Base-by-base conservation (phyloP, 176 grass and related monocot species). In the Panicum miliaceum region DNA sequence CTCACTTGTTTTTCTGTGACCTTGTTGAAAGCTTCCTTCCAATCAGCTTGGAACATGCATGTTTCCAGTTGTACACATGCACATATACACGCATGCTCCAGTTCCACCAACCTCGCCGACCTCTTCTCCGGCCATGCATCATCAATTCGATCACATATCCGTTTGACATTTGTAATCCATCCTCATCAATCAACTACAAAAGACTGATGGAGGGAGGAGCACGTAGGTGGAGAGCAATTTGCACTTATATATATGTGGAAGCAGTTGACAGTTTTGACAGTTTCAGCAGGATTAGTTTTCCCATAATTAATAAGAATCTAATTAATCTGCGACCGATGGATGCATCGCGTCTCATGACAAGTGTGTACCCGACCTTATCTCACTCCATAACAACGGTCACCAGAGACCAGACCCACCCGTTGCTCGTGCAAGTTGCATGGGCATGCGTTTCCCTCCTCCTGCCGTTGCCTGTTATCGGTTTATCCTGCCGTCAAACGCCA, bases 11-110 rank as follows among this genome's bases (percentile, higher is more conserved):
- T 67, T 38, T 22, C 29, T 36, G 29, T 63, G 32, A 66, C 15
- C 32, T 66, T 66, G 63, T 66, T 66, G 63, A 66, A 66, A 66
- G 32, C 18, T 66, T 65, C 63, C 15, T n/a, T 32, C 37, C 8
- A 51, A 36, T 3, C 15, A 64, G 62, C 13, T 18, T 6, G 8
- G 2, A 67, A 67, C 35, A 22, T 65, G 37, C 18, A 38, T 67
- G 35, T 67, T 67, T 67, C 35, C 35, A 67, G 64, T 38, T 67
- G 64, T 67, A 38, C 64, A 38, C 58, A 26, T 4, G 54, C 20
- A 5, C 35, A 38, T 2, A 54, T 15, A 50, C 22, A 22, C 64
- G 64, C 34, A 38, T 20, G 34, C 15, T 37, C 32, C 64, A 20
- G 34, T 19, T 18, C 64, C 35, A 67, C 64, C 34, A 67, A 67